Conservation (phyloP, 208 protist genomes). For the Angomonas deanei region DNA sequence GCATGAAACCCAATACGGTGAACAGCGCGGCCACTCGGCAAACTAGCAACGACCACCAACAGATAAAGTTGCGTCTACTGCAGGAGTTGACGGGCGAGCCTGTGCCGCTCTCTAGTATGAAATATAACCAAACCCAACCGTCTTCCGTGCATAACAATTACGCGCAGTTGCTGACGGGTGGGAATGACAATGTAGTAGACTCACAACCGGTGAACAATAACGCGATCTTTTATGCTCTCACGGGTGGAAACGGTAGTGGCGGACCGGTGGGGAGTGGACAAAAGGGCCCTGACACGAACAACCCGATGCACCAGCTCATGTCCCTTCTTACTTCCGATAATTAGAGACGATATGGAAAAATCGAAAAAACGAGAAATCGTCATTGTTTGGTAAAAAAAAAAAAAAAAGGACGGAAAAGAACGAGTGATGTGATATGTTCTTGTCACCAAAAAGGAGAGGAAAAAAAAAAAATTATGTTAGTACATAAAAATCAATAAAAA, state of each 20-base stretch:
- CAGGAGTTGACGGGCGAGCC: conserved; percentile 1
- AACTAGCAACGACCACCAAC: not conserved
- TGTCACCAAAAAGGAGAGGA: not conserved
- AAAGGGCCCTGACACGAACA: not conserved
- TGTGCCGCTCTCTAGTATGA: not conserved
- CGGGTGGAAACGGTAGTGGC: not conserved
- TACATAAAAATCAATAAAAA: not conserved
- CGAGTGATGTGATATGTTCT: not conserved
- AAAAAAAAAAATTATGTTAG: conserved; percentile 1
- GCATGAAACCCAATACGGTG: not conserved
- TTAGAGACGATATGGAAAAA: no score
- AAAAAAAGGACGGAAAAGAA: not conserved
- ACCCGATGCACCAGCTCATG: conserved; percentile 27
- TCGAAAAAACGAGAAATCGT: no score
- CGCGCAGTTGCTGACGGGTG: not conserved
- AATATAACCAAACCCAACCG: no score
- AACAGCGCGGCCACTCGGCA: not conserved
- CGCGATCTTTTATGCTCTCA: not conserved
- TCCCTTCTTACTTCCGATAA: conserved; percentile 26
- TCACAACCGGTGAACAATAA: not conserved
- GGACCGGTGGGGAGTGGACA: not conserved
- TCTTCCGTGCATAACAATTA: not conserved
- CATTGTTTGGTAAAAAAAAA: no score
- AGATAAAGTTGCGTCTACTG: not conserved
- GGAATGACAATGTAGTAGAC: not conserved